These are phyloP conservation scores for Musa troglodytarum DNA, from an alignment of 176 grass and related monocot genomes.

Conservation along the genomic window DNA sequence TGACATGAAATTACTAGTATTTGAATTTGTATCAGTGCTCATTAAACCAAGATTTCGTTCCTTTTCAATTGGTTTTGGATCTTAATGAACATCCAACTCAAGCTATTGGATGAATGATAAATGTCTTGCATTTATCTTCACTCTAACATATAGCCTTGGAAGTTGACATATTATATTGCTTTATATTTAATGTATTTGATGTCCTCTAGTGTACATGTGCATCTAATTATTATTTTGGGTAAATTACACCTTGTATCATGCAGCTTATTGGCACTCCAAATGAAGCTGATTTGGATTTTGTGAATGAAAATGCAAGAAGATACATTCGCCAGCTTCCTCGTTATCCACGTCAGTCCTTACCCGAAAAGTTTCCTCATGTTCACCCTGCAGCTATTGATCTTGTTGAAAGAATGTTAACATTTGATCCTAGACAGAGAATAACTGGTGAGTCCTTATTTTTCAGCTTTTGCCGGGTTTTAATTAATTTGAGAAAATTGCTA, in stretches of 20 bases:
- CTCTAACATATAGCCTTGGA: too few relatives aligned
- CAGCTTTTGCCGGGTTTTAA: constrained; percentile 2
- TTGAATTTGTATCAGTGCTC: too few relatives aligned
- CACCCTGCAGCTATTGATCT: constrained; percentile 84
- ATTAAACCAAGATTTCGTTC: too few relatives aligned
- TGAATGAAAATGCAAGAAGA: constrained; percentile 96
- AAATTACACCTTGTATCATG: not conserved
- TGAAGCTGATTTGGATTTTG: constrained; percentile 81
- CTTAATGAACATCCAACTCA: too few relatives aligned
- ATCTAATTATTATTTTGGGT: not conserved
- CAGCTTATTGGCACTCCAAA: constrained; percentile 91
- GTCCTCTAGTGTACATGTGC: not conserved
- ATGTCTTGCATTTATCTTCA: too few relatives aligned
- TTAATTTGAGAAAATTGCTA: not conserved
- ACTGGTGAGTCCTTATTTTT: constrained; percentile 43
- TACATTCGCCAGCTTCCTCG: constrained; percentile 72
- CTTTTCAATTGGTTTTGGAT: too few relatives aligned
- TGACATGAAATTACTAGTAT: too few relatives aligned
- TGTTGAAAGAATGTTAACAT: constrained; percentile 88
- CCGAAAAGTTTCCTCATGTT: constrained; percentile 91
- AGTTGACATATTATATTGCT: too few relatives aligned
- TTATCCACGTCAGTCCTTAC: constrained; percentile 61
- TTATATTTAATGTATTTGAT: not conserved
- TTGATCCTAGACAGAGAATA: constrained; percentile 91
- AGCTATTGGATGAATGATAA: too few relatives aligned